Percentiles rank a stretch among this genome's conserved stretches.
Conservation (phyloP, 331 rosid genomes). For the Quercus lobata region DNA sequence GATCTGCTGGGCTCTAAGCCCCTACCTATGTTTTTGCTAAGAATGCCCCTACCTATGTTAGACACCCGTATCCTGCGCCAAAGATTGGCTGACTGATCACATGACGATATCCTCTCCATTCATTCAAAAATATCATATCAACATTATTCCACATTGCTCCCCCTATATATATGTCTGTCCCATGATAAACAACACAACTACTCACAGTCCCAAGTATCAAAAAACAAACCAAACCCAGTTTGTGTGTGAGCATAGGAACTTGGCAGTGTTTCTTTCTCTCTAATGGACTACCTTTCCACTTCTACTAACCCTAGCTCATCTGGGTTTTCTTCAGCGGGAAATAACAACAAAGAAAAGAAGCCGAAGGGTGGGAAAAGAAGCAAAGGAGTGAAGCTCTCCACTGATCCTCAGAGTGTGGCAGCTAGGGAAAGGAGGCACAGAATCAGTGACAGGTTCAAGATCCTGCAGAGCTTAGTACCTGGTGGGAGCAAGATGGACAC, state of each 20-base stretch:
- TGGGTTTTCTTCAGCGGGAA: slow-evolving; percentile 16
- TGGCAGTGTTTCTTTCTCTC: not conserved
- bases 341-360: not conserved
- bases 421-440: slow-evolving; percentile 91
- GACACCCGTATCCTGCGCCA: slow-evolving; percentile 77
- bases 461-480: slow-evolving; percentile 83
- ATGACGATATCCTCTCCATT: slow-evolving; percentile 36
- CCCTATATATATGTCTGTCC: not conserved
- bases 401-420: slow-evolving; percentile 92
- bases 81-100: slow-evolving; percentile 68
- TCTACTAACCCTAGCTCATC: slow-evolving; percentile 20
- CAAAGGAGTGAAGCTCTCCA: slow-evolving; percentile 61
- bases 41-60: slow-evolving; percentile 12
- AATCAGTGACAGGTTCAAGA: slow-evolving; percentile 87
- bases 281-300: slow-evolving; percentile 29
- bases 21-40: not conserved
- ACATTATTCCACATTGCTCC: not conserved
- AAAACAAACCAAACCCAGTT: not conserved
- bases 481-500: slow-evolving; percentile 91
- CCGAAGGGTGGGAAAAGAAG: slow-evolving; percentile 2
- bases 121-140: not conserved
- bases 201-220: not conserved
- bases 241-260: not conserved
- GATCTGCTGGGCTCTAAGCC: slow-evolving; percentile 20
- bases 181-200: not conserved